Conservation (phyloP, 2,329 filamentous ascomycete genomes). For the Exserohilum turcica region DNA sequence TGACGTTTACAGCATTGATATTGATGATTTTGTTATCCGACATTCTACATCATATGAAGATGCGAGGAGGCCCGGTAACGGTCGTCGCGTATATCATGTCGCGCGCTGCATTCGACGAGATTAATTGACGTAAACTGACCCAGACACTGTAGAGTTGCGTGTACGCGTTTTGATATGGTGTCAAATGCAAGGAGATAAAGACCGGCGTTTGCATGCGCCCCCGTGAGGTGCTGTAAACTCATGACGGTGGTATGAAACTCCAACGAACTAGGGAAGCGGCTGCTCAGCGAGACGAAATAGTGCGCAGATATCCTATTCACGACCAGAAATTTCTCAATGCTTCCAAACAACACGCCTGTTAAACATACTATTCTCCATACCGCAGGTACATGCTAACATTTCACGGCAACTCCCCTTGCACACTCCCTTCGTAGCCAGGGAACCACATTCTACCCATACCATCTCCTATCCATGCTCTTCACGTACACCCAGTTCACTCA, state of each 20-base stretch:
- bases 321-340: neutral
- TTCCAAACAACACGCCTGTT: too few relatives aligned
- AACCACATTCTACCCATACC: neutral
- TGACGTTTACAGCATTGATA: slow-evolving; percentile 2
- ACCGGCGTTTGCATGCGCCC: slow-evolving; percentile 5
- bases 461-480: too few relatives aligned
- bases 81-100: slow-evolving; percentile 7
- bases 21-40: slow-evolving; percentile 3
- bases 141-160: slow-evolving; percentile 2
- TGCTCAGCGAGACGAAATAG: neutral
- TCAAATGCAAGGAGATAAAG: slow-evolving; percentile 8
- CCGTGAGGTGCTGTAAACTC: slow-evolving; percentile 6
- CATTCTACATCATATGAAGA: slow-evolving; percentile 6
- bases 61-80: slow-evolving; percentile 5
- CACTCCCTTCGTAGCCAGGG: neutral
- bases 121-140: slow-evolving; percentile 1
- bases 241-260: neutral
- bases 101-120: slow-evolving; percentile 3
- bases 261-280: neutral
- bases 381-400: neutral
- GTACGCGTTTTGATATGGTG: slow-evolving; percentile 6
- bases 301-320: neutral
- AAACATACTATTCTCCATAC: neutral
- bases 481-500: too few relatives aligned
- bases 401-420: neutral